Evolutionary conservation across 768 basidiomycete species (phyloP).

Genomic region (Myochromella boudieri): DNA sequence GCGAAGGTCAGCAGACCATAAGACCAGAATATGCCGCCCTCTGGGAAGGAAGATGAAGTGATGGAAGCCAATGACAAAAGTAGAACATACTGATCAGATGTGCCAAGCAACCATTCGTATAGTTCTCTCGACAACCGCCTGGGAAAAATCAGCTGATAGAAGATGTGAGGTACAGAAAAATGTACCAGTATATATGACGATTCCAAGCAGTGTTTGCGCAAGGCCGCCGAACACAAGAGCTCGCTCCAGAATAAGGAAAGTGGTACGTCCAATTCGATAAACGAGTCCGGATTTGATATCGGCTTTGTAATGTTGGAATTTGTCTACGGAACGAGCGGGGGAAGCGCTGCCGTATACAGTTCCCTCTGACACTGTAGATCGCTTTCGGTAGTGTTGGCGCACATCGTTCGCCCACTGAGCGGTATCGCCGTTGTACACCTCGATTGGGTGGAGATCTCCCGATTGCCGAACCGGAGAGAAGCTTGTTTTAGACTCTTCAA

Average conservation of each 20-base stretch:
- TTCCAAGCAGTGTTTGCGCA: constrained; percentile 62
- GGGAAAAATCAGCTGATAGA: constrained; percentile 9
- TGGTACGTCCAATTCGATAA: constrained; percentile 41
- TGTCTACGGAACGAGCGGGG: constrained; percentile 54
- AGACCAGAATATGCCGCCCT: constrained; percentile 90
- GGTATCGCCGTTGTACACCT: constrained; percentile 36
- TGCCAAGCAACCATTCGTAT: constrained; percentile 81
- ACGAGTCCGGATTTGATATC: constrained; percentile 24
- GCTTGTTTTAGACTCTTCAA: constrained; percentile 44
- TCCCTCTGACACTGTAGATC: constrained; percentile 49
- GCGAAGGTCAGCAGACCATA: constrained; percentile 88
- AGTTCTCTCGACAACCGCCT: constrained; percentile 78
- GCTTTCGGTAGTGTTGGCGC: constrained; percentile 38
- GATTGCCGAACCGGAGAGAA: constrained; percentile 25
- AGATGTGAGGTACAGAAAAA: constrained; percentile 1
- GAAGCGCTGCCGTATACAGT: constrained; percentile 53
- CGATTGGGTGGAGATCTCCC: constrained; percentile 25
- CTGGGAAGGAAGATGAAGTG: constrained; percentile 34
- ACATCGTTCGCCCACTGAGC: constrained; percentile 57
- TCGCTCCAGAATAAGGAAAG: constrained; percentile 60
- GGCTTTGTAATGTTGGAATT: constrained; percentile 43
- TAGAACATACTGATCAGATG: constrained; percentile 81
- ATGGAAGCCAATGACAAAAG: constrained; percentile 2
- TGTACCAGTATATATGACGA: constrained; percentile 75
- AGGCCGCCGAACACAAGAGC: constrained; percentile 72